Evolutionary conservation across 179 eudicot species (phyloP).

Genomic region (Vitellaria paradoxa): DNA sequence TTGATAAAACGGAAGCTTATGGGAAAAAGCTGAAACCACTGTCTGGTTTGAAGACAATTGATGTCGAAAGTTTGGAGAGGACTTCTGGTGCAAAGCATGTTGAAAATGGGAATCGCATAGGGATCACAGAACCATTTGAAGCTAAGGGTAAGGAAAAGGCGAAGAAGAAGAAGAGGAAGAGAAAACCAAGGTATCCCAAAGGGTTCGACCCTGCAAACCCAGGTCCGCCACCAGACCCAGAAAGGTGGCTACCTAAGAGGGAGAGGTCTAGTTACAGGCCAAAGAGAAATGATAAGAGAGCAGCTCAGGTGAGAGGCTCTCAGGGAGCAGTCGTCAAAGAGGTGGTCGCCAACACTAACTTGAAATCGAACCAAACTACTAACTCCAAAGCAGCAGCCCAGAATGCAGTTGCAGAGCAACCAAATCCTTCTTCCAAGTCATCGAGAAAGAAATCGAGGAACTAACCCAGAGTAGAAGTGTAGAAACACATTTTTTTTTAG

Average conservation of each 20-base stretch:
- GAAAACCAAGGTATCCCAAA: conserved; percentile 89
- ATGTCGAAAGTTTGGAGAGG: conserved; percentile 77
- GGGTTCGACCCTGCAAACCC: conserved; percentile 89
- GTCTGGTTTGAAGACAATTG: conserved; percentile 61
- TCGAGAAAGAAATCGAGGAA: conserved; percentile 70
- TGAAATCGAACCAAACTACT: conserved; percentile 46
- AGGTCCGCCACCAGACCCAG: conserved; percentile 20
- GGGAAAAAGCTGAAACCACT: conserved; percentile 77
- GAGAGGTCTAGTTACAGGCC: conserved; percentile 12
- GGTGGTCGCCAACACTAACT: conserved; percentile 23
- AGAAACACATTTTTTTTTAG: no score
- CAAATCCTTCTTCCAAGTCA: conserved; percentile 37
- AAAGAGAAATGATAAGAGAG: conserved; percentile 46
- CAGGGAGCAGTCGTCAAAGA: conserved; percentile 88
- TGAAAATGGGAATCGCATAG: conserved; percentile 35
- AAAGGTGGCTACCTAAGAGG: conserved; percentile 13
- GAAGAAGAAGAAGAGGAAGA: conserved; percentile 92
- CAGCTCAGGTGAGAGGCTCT: conserved; percentile 80
- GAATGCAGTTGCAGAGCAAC: conserved; percentile 36
- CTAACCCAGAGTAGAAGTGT: neutral
- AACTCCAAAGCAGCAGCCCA: conserved; percentile 47
- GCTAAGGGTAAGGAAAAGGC: conserved; percentile 63
- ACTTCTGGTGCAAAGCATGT: conserved; percentile 81
- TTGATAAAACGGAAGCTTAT: conserved; percentile 82
- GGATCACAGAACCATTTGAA: conserved; percentile 41